Base-by-base conservation (phyloP, 2,329 filamentous ascomycete species). In the Cryphonectria nitschkei region DNA sequence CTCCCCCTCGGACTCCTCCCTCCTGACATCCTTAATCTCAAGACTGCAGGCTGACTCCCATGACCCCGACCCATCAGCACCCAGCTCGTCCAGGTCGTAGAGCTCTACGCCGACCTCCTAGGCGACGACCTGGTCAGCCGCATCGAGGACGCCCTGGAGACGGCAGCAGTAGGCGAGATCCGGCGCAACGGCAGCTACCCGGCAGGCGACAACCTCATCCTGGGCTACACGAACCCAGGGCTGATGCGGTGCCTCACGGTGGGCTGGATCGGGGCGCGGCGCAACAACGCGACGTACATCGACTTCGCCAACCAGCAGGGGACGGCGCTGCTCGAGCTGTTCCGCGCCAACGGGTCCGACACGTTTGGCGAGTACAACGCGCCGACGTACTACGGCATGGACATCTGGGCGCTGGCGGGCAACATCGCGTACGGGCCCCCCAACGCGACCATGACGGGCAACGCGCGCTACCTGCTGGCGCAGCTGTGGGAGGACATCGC, bases 371-470 rank as follows among this genome's bases (percentile, higher is more conserved):
- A 83, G 71, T 82, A 82, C 73, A 82, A 82, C 50, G 77, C 79
- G 3, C 80, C 81, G 2, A 82, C 79, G 1, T 82, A 82, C 74
- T 82, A 82, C 61, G 81, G 81, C 50, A 80, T 82, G 73, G 81
- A 82, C 69, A 74, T 79, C 46, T 83, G 79, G 78, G 81, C 80
- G 0, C 76, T 84, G 5, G 80, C 77, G 0, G 79, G 79, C 7
- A 80, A 78, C 62, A 78, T 82, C 19, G 79, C 79, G 32, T 82
- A 82, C 70, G 81, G 80, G 0, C 75, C 78, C 1, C 64, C 68
- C 14, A 76, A 77, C 63, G 73, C 76, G 0, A 76, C 77, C 52
- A 74, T 81, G 73, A 80, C 78, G 2, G 68, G 71, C 5, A 77
- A 77, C 34, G 75, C 80, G 6, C 63, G 70, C 34, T 70, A 74